These are phyloP conservation scores for Termitomyces sp. DNA, from an alignment of 768 basidiomycete species.

Conservation along the genomic window DNA sequence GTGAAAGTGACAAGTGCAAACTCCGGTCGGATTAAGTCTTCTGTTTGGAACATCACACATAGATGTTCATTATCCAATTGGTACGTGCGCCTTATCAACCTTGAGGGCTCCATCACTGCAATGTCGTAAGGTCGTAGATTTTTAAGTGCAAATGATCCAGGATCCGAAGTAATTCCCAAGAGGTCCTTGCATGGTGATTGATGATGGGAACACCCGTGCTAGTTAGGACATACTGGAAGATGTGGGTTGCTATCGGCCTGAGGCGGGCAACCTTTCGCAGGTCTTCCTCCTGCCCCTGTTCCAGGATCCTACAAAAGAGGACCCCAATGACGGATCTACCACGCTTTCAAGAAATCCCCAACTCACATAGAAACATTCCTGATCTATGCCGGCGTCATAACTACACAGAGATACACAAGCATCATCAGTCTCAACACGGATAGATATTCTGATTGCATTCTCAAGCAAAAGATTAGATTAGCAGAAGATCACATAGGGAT, in stretches of 20 bases:
- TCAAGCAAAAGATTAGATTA: background rate
- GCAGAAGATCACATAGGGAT: background rate
- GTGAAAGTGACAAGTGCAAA: no score
- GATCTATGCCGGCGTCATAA: background rate
- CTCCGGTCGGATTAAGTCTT: no score
- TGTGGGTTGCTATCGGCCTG: background rate
- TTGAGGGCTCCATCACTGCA: no score
- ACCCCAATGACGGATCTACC: background rate
- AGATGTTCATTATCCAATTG: no score
- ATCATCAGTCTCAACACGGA: background rate
- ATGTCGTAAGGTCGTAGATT: no score
- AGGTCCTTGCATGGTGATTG: no score
- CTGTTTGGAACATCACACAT: no score
- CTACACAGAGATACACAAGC: background rate
- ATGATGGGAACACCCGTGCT: background rate
- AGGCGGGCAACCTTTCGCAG: background rate
- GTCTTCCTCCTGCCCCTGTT: background rate
- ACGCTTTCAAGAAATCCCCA: background rate
- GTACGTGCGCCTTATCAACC: no score
- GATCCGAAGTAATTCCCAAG: no score
- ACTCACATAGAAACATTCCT: background rate
- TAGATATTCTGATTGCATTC: background rate
- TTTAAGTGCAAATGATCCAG: no score
- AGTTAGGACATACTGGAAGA: background rate
- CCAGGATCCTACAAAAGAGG: background rate